Conservation (phyloP, 257 asterid species). For the Solanum etuberosum region DNA sequence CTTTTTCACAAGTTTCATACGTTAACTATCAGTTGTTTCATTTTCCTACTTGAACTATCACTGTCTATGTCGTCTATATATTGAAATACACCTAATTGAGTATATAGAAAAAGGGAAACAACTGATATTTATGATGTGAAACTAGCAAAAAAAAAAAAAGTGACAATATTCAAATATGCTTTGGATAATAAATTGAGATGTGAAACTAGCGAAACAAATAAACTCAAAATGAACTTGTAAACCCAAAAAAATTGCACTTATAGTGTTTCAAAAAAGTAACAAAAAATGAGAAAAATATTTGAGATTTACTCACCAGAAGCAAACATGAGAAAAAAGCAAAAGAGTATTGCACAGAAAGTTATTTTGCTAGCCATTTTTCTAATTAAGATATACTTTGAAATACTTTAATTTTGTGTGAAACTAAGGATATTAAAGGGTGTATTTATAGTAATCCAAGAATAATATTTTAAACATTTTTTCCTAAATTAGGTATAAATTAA, state of each 20-base stretch:
- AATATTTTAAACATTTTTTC: neutral
- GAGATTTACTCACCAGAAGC: neutral
- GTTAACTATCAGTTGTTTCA: neutral
- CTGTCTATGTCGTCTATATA: neutral
- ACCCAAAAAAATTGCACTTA: too few relatives aligned
- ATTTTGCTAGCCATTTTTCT: conserved; percentile 7
- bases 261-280: too few relatives aligned
- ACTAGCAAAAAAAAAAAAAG: neutral
- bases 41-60: neutral
- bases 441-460: neutral
- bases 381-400: neutral
- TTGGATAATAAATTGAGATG: too few relatives aligned
- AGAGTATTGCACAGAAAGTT: neutral
- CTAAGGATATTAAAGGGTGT: neutral
- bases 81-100: neutral
- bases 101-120: too few relatives aligned
- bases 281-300: neutral
- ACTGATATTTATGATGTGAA: too few relatives aligned
- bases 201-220: neutral
- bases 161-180: neutral
- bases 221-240: neutral
- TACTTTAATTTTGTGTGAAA: neutral
- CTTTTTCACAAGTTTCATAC: too few relatives aligned
- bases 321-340: neutral
- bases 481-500: neutral